Percentiles rank a stretch among this genome's conserved stretches.
phyloP scores from a whole-genome alignment of 192 early-diverging fungal genomes.

The Radiomyces spectabilis region DNA sequence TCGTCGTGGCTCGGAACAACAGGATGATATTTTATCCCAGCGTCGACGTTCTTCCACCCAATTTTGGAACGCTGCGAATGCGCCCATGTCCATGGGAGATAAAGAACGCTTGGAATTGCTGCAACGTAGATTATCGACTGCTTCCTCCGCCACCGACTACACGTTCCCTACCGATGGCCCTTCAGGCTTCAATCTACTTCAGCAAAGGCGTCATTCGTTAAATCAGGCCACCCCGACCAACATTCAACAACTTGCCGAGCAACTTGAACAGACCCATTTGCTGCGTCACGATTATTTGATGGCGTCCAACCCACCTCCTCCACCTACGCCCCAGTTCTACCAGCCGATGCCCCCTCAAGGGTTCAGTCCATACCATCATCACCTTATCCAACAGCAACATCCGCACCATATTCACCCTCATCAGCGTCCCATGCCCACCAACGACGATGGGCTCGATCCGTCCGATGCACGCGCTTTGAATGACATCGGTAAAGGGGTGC shows the following conservation, averaged over 20 bases:
- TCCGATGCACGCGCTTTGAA: constrained; percentile 13
- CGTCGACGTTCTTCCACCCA: constrained; percentile 13
- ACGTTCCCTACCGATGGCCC: constrained; percentile 3
- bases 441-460: too few relatives aligned
- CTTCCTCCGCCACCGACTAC: constrained; percentile 30
- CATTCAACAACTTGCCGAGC: constrained; percentile 51
- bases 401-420: too few relatives aligned
- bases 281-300: constrained; percentile 20
- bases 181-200: not conserved
- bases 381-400: not conserved
- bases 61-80: constrained; percentile 4
- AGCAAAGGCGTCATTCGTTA: constrained; percentile 4
- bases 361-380: constrained; percentile 2
- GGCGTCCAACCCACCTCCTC: not conserved
- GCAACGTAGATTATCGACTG: constrained; percentile 53
- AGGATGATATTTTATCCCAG: constrained; percentile 28
- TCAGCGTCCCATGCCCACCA: too few relatives aligned
- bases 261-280: constrained; percentile 13
- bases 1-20: constrained; percentile 37
- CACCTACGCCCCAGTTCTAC: too few relatives aligned
- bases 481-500: constrained; percentile 39
- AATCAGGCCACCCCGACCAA: constrained; percentile 37
- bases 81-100: constrained; percentile 23
- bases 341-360: too few relatives aligned
- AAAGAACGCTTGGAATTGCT: constrained; percentile 44